Percentiles rank a stretch among this genome's conserved stretches.
Evolutionary conservation across 768 basidiomycete species (phyloP).

Genomic region (Daedaleopsis nitida): DNA sequence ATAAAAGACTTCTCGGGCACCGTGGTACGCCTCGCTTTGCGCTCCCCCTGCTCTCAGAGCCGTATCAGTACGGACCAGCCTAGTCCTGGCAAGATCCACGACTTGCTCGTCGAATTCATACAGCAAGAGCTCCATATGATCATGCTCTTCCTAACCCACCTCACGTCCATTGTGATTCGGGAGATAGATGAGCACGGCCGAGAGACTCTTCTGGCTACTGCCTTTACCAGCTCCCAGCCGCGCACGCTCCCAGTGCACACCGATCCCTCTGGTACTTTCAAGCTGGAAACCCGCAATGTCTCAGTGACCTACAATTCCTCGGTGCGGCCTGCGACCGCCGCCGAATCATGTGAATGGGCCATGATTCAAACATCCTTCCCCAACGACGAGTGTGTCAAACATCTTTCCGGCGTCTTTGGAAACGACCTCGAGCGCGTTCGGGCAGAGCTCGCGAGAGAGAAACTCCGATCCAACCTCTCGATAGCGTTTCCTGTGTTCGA

Average conservation of each 20-base stretch:
- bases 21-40: slow-evolving; percentile 49
- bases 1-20: slow-evolving; percentile 39
- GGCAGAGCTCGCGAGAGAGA: slow-evolving; percentile 37
- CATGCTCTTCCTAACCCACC: slow-evolving; percentile 44
- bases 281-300: not conserved
- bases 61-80: slow-evolving; percentile 39
- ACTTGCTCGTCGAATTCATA: slow-evolving; percentile 45
- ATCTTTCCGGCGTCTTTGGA: slow-evolving; percentile 31
- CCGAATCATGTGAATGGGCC: not conserved
- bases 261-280: not conserved
- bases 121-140: slow-evolving; percentile 40
- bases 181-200: slow-evolving; percentile 32
- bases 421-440: slow-evolving; percentile 21
- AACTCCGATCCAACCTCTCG: slow-evolving; percentile 42
- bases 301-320: not conserved
- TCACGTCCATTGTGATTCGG: slow-evolving; percentile 42
- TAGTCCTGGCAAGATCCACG: slow-evolving; percentile 33
- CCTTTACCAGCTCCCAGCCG: slow-evolving; percentile 7
- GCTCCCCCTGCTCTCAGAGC: slow-evolving; percentile 32
- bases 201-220: slow-evolving; percentile 20
- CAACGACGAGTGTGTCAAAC: slow-evolving; percentile 26
- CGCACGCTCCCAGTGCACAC: slow-evolving; percentile 2
- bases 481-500: slow-evolving; percentile 26
- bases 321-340: not conserved
- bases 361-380: slow-evolving; percentile 27